These are phyloP conservation scores for Lagerstroemia speciosa DNA, from an alignment of 345 rosid species.

Conservation along the genomic window DNA sequence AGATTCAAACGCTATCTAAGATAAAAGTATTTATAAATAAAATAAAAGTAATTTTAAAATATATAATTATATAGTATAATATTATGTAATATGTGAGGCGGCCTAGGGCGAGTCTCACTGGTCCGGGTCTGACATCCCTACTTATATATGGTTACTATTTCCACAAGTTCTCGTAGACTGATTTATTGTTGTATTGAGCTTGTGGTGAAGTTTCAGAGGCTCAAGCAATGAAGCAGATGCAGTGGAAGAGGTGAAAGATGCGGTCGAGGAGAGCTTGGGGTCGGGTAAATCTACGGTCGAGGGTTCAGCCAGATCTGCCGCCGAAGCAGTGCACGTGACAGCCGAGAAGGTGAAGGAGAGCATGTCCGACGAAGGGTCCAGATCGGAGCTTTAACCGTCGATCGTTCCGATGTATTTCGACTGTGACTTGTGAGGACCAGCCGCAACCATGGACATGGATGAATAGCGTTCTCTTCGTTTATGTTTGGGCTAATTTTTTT, in stretches of 20 bases:
- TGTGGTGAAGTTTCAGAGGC: conserved; percentile 35
- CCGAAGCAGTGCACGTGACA: conserved; percentile 33
- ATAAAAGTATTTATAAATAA: no score
- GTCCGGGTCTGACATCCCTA: no score
- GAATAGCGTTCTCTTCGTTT: no score
- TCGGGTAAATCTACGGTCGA: conserved; percentile 32
- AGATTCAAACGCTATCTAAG: no score
- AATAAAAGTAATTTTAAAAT: no score
- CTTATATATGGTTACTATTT: no score
- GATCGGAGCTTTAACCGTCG: conserved; percentile 31
- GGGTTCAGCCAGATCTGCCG: conserved; percentile 50
- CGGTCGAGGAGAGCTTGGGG: conserved; percentile 39
- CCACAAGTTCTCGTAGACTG: neutral
- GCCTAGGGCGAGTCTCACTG: no score
- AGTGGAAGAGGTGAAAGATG: conserved; percentile 40
- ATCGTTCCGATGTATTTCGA: neutral
- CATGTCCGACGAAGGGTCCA: conserved; percentile 14
- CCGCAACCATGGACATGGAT: neutral
- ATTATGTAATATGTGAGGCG: no score
- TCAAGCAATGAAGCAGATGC: conserved; percentile 15
- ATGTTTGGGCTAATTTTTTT: no score
- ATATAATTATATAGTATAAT: no score
- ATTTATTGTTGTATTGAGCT: neutral
- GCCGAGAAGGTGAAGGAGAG: conserved; percentile 31
- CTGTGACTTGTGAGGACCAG: neutral